A percentile compares a stretch with the other conserved stretches of the same genome.
These are phyloP conservation scores for Conringia planisiliqua DNA, from an alignment of 345 rosid genomes.

Conservation along the genomic window DNA sequence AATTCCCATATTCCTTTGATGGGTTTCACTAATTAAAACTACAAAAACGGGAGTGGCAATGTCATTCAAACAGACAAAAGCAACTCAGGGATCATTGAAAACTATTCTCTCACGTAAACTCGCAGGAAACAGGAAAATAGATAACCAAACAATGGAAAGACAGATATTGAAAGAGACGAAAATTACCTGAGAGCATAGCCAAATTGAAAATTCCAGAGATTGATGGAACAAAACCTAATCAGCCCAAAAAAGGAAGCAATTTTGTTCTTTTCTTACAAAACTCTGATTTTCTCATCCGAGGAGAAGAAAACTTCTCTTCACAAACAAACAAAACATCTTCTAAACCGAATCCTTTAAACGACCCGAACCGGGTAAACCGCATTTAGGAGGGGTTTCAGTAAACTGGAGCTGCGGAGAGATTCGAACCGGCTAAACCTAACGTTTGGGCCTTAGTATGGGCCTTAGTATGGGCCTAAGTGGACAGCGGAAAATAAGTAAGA, in stretches of 20 bases:
- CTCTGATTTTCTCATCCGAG: slow-evolving; percentile 13
- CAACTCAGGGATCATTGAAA: slow-evolving; percentile 14
- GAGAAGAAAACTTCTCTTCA: neutral
- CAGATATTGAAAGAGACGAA: neutral
- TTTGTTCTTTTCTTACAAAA: neutral
- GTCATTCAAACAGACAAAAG: slow-evolving; percentile 8
- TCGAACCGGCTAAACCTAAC: neutral
- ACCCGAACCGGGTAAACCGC: neutral
- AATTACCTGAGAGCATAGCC: slow-evolving; percentile 31
- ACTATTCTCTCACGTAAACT: slow-evolving; percentile 12
- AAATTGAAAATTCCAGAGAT: slow-evolving; percentile 15
- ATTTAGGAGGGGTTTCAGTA: no score
- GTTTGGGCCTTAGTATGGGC: slow-evolving; percentile 3
- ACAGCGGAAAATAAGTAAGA: neutral
- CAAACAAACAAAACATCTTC: neutral
- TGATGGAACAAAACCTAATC: slow-evolving; percentile 31
- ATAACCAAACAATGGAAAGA: neutral
- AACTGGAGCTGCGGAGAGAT: neutral
- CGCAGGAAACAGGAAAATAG: neutral
- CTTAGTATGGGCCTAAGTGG: neutral
- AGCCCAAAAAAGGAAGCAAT: neutral
- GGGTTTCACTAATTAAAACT: neutral
- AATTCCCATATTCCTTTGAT: neutral
- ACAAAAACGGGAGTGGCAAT: neutral
- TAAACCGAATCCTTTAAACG: neutral